These are phyloP conservation scores for Glycine soja DNA, from an alignment of 306 rosid species.

Conservation along the genomic window DNA sequence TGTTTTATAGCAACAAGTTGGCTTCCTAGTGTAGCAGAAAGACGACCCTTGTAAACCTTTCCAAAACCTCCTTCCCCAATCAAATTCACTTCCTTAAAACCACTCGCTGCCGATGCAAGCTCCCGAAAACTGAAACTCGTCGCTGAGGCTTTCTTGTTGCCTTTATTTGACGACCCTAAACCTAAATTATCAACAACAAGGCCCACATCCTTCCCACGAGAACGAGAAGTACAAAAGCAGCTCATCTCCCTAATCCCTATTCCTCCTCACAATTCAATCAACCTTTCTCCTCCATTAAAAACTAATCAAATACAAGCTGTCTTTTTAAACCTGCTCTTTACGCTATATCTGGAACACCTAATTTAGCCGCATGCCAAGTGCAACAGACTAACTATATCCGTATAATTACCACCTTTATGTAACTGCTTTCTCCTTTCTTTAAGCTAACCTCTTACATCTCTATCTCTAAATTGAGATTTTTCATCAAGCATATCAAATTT, in stretches of 20 bases:
- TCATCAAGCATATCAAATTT: too few species aligned
- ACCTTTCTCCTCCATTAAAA: background rate
- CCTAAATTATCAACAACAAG: constrained; percentile 1
- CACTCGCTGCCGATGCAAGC: constrained; percentile 28
- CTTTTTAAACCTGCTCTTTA: background rate
- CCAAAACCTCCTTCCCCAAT: constrained; percentile 95
- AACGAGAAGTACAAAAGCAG: constrained; percentile 27
- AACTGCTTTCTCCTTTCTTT: constrained; percentile 18
- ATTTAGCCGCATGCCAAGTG: constrained; percentile 8
- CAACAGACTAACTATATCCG: constrained; percentile 7
- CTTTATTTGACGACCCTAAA: background rate
- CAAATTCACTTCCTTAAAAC: constrained; percentile 60
- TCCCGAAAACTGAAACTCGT: constrained; percentile 37
- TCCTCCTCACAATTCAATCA: too few species aligned
- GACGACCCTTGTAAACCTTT: constrained; percentile 81
- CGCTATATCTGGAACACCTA: constrained; percentile 25
- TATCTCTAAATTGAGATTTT: too few species aligned
- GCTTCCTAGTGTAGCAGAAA: constrained; percentile 49
- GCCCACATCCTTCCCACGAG: constrained; percentile 17
- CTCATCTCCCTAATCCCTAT: constrained; percentile 25
- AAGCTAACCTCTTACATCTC: background rate
- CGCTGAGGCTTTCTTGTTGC: constrained; percentile 21
- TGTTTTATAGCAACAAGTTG: constrained; percentile 85
- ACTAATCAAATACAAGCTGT: background rate
- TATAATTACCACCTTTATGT: background rate